Base-by-base conservation (phyloP, 176 grass and related monocot species). In the Themeda triandra region DNA sequence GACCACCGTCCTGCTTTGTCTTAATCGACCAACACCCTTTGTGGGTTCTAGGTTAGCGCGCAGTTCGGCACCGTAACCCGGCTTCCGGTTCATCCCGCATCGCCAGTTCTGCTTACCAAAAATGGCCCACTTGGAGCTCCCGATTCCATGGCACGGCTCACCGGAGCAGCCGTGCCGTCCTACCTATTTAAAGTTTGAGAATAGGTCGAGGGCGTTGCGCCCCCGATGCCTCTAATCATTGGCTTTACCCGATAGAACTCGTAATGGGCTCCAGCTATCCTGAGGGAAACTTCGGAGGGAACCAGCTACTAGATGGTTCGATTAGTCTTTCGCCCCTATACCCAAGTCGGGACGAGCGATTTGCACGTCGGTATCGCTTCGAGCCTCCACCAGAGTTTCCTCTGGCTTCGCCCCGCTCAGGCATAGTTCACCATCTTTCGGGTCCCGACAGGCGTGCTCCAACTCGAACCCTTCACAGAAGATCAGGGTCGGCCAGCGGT, bases 351-450 rank as follows among this genome's bases (percentile, higher is more conserved):
- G n/a, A n/a, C n/a, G n/a, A n/a, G n/a, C n/a, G n/a, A n/a, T n/a
- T n/a, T n/a, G n/a, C n/a, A n/a, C n/a, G n/a, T n/a, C n/a, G n/a
- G n/a, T n/a, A n/a, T n/a, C n/a, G n/a, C n/a, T n/a, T 51, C 15
- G 46, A 18, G 46, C 46, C 46, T 51, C 46, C 46, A 51, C 46
- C 46, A 51, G 46, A 51, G 46, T 51, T 51, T 92, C 90, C 89
- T 91, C 89, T 87, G 75, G 86, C 86, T 83, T 88, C 80, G 86
- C 88, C 88, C 82, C 88, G 84, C 88, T 90, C 84, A 87, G 84
- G 88, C 88, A 90, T 87, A 90, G 84, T 91, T 91, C 86, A 92
- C 90, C 90, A 88, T 92, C 82, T 92, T 92, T 92, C 83, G 86
- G 83, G 87, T 92, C 90, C 87, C 83, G 87, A 92, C 83, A 86